Percentiles rank a stretch among this genome's conserved stretches.
Evolutionary conservation across 805 yeast species (phyloP).

Genomic region (Metschnikowia shivogae): DNA sequence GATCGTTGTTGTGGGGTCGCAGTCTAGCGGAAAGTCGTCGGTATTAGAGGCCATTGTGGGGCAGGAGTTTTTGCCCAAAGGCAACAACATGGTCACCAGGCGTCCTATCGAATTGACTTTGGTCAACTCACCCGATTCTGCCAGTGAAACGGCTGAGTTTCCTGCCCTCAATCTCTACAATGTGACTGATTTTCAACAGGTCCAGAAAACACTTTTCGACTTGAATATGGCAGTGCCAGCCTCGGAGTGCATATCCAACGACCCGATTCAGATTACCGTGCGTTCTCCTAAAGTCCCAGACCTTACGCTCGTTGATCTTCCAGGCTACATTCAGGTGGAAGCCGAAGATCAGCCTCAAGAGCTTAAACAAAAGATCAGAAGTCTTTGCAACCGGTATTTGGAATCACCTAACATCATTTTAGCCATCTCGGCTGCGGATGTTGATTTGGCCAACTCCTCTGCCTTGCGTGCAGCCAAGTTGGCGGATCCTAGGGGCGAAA

Average conservation of each 20-base stretch:
- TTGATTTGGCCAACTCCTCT: slow-evolving; percentile 92
- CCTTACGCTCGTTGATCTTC: slow-evolving; percentile 87
- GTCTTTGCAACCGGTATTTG: slow-evolving; percentile 78
- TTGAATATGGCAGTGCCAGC: slow-evolving; percentile 89
- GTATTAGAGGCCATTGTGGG: slow-evolving; percentile 96
- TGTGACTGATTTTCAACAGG: slow-evolving; percentile 82
- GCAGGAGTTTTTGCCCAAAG: slow-evolving; percentile 96
- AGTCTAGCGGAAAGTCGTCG: slow-evolving; percentile 94
- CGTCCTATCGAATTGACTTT: slow-evolving; percentile 94
- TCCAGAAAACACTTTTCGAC: slow-evolving; percentile 82
- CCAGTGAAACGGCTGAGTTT: slow-evolving; percentile 87
- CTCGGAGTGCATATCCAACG: slow-evolving; percentile 80
- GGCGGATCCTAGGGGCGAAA: slow-evolving; percentile 90
- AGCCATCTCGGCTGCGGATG: slow-evolving; percentile 97
- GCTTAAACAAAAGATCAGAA: slow-evolving; percentile 72
- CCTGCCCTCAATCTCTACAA: slow-evolving; percentile 83
- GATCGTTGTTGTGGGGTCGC: slow-evolving; percentile 95
- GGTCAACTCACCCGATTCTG: slow-evolving; percentile 75
- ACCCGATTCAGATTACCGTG: slow-evolving; percentile 89
- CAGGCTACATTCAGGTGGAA: slow-evolving; percentile 96
- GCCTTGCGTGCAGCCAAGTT: slow-evolving; percentile 85
- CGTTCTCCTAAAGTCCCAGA: slow-evolving; percentile 88
- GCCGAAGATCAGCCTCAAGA: slow-evolving; percentile 93
- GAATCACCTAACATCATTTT: slow-evolving; percentile 90
- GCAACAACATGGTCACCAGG: slow-evolving; percentile 96